Conservation (phyloP, 2,329 filamentous ascomycete genomes). For the Fusarium keratoplasticum region DNA sequence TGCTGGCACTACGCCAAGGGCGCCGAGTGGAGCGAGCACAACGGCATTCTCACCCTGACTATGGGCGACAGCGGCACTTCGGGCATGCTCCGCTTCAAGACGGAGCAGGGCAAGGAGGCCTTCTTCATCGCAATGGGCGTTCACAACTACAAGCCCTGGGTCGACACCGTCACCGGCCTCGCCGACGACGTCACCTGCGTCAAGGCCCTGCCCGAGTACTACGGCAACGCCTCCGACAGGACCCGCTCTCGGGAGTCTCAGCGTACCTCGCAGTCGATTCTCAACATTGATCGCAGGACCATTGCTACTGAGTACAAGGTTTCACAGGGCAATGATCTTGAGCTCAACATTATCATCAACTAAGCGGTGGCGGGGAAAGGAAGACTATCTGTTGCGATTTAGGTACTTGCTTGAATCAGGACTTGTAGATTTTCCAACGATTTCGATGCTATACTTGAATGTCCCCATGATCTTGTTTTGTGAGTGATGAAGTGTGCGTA, state of each 20-base stretch:
- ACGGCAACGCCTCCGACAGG: slow-evolving; percentile 19
- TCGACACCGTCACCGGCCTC: slow-evolving; percentile 32
- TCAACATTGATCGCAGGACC: slow-evolving; percentile 30
- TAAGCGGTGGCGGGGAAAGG: background rate
- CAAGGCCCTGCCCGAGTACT: slow-evolving; percentile 36
- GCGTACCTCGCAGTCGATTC: slow-evolving; percentile 27
- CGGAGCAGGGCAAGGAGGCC: slow-evolving; percentile 32
- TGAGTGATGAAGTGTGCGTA: background rate
- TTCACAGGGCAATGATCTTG: slow-evolving; percentile 28
- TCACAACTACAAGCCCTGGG: slow-evolving; percentile 38
- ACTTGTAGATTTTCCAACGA: background rate
- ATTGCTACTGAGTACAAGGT: slow-evolving; percentile 30
- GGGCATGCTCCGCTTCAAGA: slow-evolving; percentile 37
- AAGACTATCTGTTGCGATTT: background rate
- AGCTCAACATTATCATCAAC: slow-evolving; percentile 33
- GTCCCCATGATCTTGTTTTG: background rate
- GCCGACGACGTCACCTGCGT: slow-evolving; percentile 29
- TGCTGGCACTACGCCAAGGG: slow-evolving; percentile 39
- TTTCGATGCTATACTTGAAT: background rate
- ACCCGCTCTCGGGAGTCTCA: slow-evolving; percentile 15
- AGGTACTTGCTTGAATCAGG: background rate
- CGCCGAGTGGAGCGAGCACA: slow-evolving; percentile 17
- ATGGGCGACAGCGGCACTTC: slow-evolving; percentile 36
- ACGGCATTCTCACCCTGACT: slow-evolving; percentile 17
- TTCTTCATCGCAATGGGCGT: slow-evolving; percentile 35